Evolutionary conservation across 2,329 filamentous ascomycete species (phyloP).

Genomic region (Nemania sp.): DNA sequence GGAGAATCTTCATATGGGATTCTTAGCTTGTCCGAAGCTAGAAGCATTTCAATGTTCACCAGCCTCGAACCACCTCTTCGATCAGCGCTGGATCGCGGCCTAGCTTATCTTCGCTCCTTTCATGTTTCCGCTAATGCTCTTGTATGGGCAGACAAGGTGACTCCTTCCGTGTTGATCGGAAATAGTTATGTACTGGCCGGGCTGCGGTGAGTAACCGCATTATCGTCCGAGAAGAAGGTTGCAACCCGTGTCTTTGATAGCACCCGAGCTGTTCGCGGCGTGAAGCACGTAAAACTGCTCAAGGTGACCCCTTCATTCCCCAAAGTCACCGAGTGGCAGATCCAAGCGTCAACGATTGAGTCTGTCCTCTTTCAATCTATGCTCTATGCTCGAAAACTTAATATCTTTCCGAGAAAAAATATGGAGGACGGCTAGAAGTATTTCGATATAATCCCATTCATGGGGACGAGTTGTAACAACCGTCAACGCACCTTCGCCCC

Average conservation of each 20-base stretch:
- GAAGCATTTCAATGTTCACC: conserved; percentile 18
- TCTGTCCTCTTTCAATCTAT: conserved; percentile 27
- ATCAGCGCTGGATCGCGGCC: conserved; percentile 12
- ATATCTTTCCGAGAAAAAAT: conserved; percentile 32
- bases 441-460: conserved; percentile 40
- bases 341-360: conserved; percentile 32
- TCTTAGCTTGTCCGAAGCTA: conserved; percentile 23
- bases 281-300: conserved; percentile 17
- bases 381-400: conserved; percentile 26
- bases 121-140: background rate
- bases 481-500: conserved; percentile 21
- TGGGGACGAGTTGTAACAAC: conserved; percentile 38
- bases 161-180: background rate
- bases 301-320: conserved; percentile 27
- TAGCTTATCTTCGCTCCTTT: conserved; percentile 10
- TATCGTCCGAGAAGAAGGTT: background rate
- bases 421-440: conserved; percentile 38
- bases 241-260: conserved; percentile 16
- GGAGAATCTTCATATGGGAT: conserved; percentile 29
- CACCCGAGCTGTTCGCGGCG: conserved; percentile 1
- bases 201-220: background rate
- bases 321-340: conserved; percentile 23
- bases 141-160: conserved; percentile 29
- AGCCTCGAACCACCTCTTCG: conserved; percentile 4
- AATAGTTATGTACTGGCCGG: conserved; percentile 6